Evolutionary conservation across 306 rosid species (phyloP).

Genomic region (Datisca glomerata): DNA sequence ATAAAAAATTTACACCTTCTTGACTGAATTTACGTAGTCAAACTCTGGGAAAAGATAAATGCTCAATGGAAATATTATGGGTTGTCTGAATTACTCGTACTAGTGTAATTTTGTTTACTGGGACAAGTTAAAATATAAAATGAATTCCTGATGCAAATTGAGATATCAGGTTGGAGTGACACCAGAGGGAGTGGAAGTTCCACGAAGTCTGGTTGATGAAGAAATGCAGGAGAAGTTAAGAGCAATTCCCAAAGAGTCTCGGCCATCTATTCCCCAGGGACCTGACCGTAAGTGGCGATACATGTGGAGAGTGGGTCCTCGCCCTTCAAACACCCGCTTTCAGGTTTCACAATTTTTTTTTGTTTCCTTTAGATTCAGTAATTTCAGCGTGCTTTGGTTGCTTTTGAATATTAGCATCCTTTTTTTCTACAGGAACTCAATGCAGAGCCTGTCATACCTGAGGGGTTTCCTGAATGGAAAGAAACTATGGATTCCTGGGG

Average conservation of each 20-base stretch:
- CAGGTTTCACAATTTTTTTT: constrained; percentile 37
- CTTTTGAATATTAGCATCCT: constrained; percentile 8
- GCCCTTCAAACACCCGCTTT: constrained; percentile 63
- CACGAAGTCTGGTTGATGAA: constrained; percentile 80
- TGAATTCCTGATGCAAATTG: constrained; percentile 8
- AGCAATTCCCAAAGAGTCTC: constrained; percentile 54
- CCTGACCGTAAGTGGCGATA: constrained; percentile 93
- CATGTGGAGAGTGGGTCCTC: constrained; percentile 92
- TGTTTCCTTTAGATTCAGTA: neutral
- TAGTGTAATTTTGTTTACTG: too few species aligned
- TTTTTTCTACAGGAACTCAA: constrained; percentile 67
- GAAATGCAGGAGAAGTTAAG: constrained; percentile 71
- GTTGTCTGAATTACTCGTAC: too few species aligned
- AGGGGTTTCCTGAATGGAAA: constrained; percentile 81
- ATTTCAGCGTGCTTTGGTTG: neutral
- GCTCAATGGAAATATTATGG: too few species aligned
- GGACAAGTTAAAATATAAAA: neutral
- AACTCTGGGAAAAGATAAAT: too few species aligned
- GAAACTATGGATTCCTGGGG: constrained; percentile 97
- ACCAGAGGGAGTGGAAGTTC: constrained; percentile 85
- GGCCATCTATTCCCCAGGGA: constrained; percentile 54
- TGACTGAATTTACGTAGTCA: too few species aligned
- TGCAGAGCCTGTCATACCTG: constrained; percentile 85
- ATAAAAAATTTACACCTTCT: too few species aligned
- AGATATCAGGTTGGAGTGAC: constrained; percentile 75